Evolutionary conservation across 1,139 yeast genomes (phyloP).

Genomic region (Insectozyma bohioensis): DNA sequence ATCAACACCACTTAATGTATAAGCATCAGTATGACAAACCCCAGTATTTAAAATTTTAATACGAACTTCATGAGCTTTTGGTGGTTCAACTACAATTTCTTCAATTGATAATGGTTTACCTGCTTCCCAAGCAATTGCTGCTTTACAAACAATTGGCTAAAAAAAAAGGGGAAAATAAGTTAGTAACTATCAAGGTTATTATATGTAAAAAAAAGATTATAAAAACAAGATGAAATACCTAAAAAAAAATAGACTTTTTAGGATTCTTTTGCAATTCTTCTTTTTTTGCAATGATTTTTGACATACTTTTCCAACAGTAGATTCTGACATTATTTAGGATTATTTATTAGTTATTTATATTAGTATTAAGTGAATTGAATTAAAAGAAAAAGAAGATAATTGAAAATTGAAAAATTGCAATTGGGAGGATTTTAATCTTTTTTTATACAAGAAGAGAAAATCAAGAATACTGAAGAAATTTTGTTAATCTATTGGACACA

Average conservation of each 20-base stretch:
- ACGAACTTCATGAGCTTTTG: constrained; percentile 96
- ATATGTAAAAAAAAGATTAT: background rate
- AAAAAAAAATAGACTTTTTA: background rate
- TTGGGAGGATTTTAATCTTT: too few species aligned
- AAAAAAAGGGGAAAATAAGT: constrained; percentile 2
- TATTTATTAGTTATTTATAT: too few species aligned
- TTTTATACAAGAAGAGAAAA: too few species aligned
- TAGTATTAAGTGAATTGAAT: too few species aligned
- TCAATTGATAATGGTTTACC: constrained; percentile 82
- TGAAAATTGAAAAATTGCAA: too few species aligned
- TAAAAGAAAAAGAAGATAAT: too few species aligned
- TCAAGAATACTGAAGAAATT: too few species aligned
- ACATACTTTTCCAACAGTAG: constrained; percentile 41
- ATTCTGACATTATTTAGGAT: constrained; percentile 21
- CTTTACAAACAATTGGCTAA: constrained; percentile 81
- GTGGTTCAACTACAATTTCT: constrained; percentile 87
- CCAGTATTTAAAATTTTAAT: constrained; percentile 86
- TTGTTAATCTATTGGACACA: too few species aligned
- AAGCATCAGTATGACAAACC: constrained; percentile 98
- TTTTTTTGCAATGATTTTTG: background rate
- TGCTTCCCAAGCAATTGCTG: constrained; percentile 98
- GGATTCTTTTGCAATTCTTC: background rate
- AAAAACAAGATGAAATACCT: background rate
- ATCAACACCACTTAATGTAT: constrained; percentile 89
- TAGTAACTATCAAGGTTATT: constrained; percentile 9